Conservation (phyloP, 2,329 filamentous ascomycete genomes). For the Aspergillus aculeatinus region DNA sequence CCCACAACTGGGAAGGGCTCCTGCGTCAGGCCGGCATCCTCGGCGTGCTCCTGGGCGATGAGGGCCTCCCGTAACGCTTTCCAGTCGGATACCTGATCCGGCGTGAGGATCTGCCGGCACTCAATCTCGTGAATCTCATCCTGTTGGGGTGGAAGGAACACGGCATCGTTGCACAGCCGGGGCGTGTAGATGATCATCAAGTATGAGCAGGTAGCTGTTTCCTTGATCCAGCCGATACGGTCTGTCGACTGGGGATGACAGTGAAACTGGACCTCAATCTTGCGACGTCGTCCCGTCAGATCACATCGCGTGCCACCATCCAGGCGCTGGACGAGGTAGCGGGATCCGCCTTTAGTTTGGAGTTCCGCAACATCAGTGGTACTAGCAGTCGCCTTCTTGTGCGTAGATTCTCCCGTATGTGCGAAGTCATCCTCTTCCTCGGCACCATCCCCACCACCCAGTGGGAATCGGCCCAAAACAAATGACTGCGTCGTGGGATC, state of each 20-base stretch:
- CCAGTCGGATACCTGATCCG: conserved; percentile 54
- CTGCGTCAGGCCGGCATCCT: conserved; percentile 24
- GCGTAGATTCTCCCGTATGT: conserved; percentile 24
- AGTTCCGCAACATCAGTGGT: conserved; percentile 59
- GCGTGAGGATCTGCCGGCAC: conserved; percentile 69
- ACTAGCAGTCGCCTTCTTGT: conserved; percentile 35
- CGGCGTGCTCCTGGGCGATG: conserved; percentile 32
- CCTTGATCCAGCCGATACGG: conserved; percentile 88
- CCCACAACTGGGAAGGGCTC: conserved; percentile 50
- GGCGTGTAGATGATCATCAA: conserved; percentile 91
- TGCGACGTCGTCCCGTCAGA: conserved; percentile 75
- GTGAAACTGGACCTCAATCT: conserved; percentile 76
- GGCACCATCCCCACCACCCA: not conserved
- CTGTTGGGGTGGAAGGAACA: conserved; percentile 78
- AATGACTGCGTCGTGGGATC: conserved; percentile 76
- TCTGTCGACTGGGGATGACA: conserved; percentile 75
- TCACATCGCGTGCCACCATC: conserved; percentile 81
- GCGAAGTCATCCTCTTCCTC: conserved; percentile 35
- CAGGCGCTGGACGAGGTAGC: conserved; percentile 81
- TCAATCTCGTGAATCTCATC: conserved; percentile 73
- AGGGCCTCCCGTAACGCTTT: conserved; percentile 38
- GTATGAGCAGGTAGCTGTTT: conserved; percentile 86
- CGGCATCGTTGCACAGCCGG: conserved; percentile 80
- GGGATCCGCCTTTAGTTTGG: conserved; percentile 77
- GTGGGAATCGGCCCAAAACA: conserved; percentile 65